These are phyloP conservation scores for Postia placenta DNA, from an alignment of 768 basidiomycete genomes.

Conservation along the genomic window DNA sequence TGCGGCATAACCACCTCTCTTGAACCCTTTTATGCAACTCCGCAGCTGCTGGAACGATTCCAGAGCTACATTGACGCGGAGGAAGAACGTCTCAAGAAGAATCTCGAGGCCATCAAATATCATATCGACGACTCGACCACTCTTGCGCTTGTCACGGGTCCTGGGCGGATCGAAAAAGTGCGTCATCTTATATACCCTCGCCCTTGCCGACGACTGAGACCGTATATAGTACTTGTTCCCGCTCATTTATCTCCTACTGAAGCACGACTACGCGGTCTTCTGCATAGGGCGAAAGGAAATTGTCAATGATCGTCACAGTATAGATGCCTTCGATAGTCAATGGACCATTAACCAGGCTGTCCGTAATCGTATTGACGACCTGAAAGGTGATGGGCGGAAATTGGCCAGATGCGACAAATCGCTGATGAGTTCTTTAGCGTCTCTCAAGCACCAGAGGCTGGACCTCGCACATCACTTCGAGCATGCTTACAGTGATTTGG, in stretches of 20 bases:
- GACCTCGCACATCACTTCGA: conserved; percentile 21
- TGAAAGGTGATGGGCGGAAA: no score
- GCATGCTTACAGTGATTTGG: no score
- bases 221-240: conserved; percentile 27
- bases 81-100: conserved; percentile 21
- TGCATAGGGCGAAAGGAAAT: conserved; percentile 20
- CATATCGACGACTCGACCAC: conserved; percentile 28
- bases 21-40: conserved; percentile 11
- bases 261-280: conserved; percentile 29
- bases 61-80: conserved; percentile 19
- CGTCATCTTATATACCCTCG: conserved; percentile 1
- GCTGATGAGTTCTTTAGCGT: no score
- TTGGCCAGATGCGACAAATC: no score
- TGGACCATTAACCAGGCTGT: conserved; percentile 16
- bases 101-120: conserved; percentile 24
- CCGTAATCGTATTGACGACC: conserved; percentile 16
- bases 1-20: conserved; percentile 11
- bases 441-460: conserved; percentile 23
- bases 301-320: conserved; percentile 24
- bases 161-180: conserved; percentile 30
- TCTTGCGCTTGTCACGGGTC: conserved; percentile 23
- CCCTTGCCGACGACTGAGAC: neutral
- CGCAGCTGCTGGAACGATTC: conserved; percentile 20
- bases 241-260: conserved; percentile 28
- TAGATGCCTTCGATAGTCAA: conserved; percentile 18